Percentiles rank a stretch among this genome's conserved stretches.
phyloP scores from a whole-genome alignment of 169 alveolate species.

The Perkinsus olseni region DNA sequence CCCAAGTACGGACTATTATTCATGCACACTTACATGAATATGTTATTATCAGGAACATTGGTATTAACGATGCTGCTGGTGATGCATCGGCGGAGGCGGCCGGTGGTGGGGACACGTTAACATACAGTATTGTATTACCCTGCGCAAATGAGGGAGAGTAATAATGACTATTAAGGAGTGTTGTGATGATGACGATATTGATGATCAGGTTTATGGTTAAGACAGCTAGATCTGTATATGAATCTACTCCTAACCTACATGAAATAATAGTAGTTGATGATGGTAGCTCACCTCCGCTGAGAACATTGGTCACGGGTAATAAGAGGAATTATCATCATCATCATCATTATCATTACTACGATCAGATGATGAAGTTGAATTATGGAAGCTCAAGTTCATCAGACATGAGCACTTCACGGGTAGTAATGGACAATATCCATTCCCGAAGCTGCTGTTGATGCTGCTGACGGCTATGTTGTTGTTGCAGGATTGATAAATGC shows the following conservation, averaged over 20 bases:
- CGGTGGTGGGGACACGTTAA: not conserved
- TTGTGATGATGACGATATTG: not conserved
- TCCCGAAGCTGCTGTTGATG: not conserved
- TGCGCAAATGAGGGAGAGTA: not conserved
- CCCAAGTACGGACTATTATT: no score
- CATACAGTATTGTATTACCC: not conserved
- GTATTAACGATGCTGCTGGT: not conserved
- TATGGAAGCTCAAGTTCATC: not conserved
- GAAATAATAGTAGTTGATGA: constrained; percentile 36
- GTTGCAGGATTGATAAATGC: not conserved
- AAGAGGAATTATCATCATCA: not conserved
- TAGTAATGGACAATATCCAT: not conserved
- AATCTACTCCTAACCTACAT: not conserved
- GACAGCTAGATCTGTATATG: not conserved
- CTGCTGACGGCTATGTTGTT: not conserved
- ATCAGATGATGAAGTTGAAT: not conserved
- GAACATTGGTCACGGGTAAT: not conserved
- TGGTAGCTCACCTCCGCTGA: constrained; percentile 6
- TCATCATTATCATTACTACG: not conserved
- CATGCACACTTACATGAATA: no score
- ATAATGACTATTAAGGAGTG: not conserved
- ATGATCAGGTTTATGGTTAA: not conserved
- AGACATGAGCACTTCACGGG: not conserved
- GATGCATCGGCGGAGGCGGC: no score
- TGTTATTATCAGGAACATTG: not conserved